Conservation (phyloP, 352 stramenopile species). For the Pythium phragmitis region DNA sequence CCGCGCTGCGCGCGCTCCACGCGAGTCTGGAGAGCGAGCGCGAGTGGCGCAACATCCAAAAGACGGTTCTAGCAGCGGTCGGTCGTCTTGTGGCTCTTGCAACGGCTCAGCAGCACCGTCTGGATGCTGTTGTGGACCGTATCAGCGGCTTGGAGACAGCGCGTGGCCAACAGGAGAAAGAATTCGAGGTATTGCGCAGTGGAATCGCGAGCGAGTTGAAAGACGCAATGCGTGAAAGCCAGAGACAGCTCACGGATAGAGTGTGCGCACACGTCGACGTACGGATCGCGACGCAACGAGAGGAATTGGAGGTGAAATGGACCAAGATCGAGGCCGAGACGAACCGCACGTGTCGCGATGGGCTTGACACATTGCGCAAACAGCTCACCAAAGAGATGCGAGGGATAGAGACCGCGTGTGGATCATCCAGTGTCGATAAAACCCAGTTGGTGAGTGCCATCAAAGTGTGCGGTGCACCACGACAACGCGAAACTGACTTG, state of each 20-base stretch:
- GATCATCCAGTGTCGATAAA: neutral
- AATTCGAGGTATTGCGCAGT: neutral
- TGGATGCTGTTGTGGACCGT: slow-evolving; percentile 20
- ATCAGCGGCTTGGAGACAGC: slow-evolving; percentile 21
- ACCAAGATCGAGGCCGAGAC: neutral
- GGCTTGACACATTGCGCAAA: neutral
- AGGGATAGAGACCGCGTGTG: neutral
- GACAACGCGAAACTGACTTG: neutral
- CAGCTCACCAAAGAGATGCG: neutral
- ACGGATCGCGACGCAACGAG: neutral
- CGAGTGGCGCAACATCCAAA: slow-evolving; percentile 68
- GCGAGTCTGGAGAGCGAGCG: slow-evolving; percentile 41
- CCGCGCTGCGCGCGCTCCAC: slow-evolving; percentile 15
- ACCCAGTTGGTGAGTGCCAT: neutral
- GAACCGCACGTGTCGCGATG: neutral
- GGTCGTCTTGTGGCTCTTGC: slow-evolving; percentile 37
- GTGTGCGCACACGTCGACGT: slow-evolving; percentile 16
- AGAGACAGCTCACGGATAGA: slow-evolving; percentile 7
- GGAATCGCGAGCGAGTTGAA: neutral
- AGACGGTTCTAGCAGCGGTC: slow-evolving; percentile 46
- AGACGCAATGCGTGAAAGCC: neutral
- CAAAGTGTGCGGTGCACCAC: neutral
- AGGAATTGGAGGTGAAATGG: slow-evolving; percentile 2
- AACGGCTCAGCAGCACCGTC: slow-evolving; percentile 31
- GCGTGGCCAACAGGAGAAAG: neutral